Evolutionary conservation across 2,329 filamentous ascomycete species (phyloP).

Genomic region (Aspergillus latus): DNA sequence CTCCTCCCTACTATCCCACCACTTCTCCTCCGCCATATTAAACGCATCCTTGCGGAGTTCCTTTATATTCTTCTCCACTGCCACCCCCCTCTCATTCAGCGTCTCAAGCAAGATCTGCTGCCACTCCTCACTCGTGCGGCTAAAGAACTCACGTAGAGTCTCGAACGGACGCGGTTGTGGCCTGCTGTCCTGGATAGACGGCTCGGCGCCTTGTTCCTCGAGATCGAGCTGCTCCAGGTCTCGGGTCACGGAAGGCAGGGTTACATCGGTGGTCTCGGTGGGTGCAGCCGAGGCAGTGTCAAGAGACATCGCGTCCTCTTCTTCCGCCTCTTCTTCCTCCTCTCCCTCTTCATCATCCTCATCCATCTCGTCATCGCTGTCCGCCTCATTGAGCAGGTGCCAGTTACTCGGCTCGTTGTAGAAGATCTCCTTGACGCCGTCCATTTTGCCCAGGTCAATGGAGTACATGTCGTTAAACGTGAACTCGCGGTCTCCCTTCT

Average conservation of each 20-base stretch:
- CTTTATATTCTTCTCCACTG: conserved; percentile 67
- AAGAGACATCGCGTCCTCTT: conserved; percentile 48
- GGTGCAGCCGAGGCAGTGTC: conserved; percentile 38
- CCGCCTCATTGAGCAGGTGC: conserved; percentile 62
- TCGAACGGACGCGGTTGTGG: conserved; percentile 84
- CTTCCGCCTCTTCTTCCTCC: conserved; percentile 45
- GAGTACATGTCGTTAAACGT: conserved; percentile 95
- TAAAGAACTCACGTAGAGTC: conserved; percentile 86
- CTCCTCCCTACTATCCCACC: conserved; percentile 98
- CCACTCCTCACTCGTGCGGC: conserved; percentile 83
- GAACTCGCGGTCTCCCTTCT: conserved; percentile 91
- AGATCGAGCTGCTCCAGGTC: conserved; percentile 41
- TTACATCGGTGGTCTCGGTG: conserved; percentile 40
- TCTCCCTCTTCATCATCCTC: conserved; percentile 47
- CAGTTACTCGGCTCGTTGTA: conserved; percentile 82
- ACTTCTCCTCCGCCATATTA: conserved; percentile 88
- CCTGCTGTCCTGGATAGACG: conserved; percentile 67
- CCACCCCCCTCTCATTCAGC: conserved; percentile 65
- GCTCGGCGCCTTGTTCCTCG: conserved; percentile 39
- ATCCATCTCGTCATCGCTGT: conserved; percentile 58
- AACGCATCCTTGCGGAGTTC: conserved; percentile 92
- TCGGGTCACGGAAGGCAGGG: conserved; percentile 36
- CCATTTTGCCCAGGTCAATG: conserved; percentile 89
- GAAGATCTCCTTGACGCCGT: conserved; percentile 91
- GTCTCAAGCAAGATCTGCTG: conserved; percentile 80